Conservation (phyloP, 148 eudicot species). For the Amaranthus palmeri region DNA sequence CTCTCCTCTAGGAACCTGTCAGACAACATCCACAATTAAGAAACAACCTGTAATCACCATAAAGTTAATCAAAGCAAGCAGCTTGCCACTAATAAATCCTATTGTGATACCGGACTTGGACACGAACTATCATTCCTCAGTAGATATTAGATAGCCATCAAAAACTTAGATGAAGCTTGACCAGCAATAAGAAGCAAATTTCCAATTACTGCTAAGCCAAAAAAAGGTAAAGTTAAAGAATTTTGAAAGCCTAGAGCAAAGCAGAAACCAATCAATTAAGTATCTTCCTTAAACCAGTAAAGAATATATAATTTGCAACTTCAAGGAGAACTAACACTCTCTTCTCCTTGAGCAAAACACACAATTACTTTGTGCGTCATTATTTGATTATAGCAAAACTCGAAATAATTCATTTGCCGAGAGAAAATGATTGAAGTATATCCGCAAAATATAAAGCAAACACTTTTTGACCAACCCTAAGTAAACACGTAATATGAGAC, state of each 20-base stretch:
- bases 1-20: neutral
- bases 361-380: no score
- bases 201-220: neutral
- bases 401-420: no score
- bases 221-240: neutral
- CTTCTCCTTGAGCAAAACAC: no score
- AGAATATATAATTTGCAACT: no score
- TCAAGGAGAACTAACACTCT: no score
- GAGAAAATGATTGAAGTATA: no score
- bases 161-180: neutral
- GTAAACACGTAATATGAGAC: no score
- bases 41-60: neutral
- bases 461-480: no score
- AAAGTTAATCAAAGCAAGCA: constrained; percentile 1
- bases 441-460: no score
- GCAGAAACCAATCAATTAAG: neutral
- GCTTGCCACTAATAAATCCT: neutral
- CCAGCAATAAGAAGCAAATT: neutral
- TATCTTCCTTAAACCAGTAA: no score
- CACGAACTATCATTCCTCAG: neutral
- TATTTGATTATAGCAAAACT: no score
- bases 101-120: neutral
- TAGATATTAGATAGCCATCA: neutral
- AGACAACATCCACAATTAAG: neutral
- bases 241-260: neutral